Conservation (phyloP, 345 rosid genomes). For the Populus deltoides region DNA sequence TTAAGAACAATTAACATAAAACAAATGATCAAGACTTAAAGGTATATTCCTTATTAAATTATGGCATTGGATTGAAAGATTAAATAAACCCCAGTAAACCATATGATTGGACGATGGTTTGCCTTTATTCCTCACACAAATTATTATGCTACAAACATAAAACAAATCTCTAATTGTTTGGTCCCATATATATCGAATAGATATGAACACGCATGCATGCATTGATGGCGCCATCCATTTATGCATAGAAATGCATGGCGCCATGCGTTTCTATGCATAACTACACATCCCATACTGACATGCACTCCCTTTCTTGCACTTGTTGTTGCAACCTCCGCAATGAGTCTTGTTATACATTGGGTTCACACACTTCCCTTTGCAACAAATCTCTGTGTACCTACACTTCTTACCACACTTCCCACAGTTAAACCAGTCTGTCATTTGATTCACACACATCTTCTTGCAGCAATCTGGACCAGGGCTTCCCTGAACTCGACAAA, state of each 20-base stretch:
- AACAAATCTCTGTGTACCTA: constrained; percentile 47
- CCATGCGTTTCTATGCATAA: constrained; percentile 36
- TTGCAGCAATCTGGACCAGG: constrained; percentile 58
- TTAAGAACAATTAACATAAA: not conserved
- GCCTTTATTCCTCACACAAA: constrained; percentile 4
- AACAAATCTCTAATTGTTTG: not conserved
- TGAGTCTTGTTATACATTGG: constrained; percentile 45
- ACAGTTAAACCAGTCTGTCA: constrained; percentile 42
- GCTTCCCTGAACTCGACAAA: constrained; percentile 53
- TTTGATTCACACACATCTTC: constrained; percentile 49
- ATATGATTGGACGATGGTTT: not conserved
- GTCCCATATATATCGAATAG: not conserved
- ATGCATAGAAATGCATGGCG: not conserved
- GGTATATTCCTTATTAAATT: not conserved
- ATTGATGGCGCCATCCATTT: not conserved
- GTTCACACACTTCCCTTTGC: constrained; percentile 59
- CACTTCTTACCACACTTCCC: constrained; percentile 59
- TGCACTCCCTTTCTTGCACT: constrained; percentile 47
- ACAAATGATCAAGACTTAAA: not conserved
- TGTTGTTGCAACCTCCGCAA: constrained; percentile 58
- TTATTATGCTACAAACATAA: not conserved
- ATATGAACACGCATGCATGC: not conserved
- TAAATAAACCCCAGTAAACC: not conserved
- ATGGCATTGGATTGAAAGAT: not conserved
- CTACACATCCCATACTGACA: constrained; percentile 60